Evolutionary conservation across 2,329 filamentous ascomycete genomes (phyloP).

Genomic region (Neopestalotiopsis clavispora): DNA sequence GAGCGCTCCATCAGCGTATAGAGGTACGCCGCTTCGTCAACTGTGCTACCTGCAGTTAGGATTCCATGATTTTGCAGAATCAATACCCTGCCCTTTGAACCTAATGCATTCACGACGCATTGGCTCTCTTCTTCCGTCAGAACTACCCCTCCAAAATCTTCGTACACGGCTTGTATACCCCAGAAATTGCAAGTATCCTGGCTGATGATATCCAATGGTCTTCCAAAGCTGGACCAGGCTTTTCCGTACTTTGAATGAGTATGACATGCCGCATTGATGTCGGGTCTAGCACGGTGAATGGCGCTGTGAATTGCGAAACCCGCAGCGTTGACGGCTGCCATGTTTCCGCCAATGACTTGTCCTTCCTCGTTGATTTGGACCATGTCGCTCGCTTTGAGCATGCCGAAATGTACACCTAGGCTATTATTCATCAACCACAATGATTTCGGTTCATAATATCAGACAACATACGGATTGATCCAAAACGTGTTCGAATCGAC

Average conservation of each 20-base stretch:
- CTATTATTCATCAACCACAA: neutral
- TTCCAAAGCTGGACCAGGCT: slow-evolving; percentile 60
- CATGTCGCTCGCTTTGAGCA: slow-evolving; percentile 66
- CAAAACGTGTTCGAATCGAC: slow-evolving; percentile 64
- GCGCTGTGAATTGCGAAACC: slow-evolving; percentile 64
- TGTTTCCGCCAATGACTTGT: slow-evolving; percentile 64
- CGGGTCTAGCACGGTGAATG: slow-evolving; percentile 58
- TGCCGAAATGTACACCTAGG: slow-evolving; percentile 64
- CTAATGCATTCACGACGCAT: slow-evolving; percentile 58
- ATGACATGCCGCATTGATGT: slow-evolving; percentile 62
- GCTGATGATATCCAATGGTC: slow-evolving; percentile 62
- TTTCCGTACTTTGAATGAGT: slow-evolving; percentile 60
- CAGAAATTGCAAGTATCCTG: slow-evolving; percentile 60
- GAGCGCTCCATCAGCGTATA: slow-evolving; percentile 48
- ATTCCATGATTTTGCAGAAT: slow-evolving; percentile 66
- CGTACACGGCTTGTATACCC: slow-evolving; percentile 59
- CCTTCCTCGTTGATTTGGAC: slow-evolving; percentile 65
- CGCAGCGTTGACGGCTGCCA: slow-evolving; percentile 58
- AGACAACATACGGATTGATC: slow-evolving; percentile 59
- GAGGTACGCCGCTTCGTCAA: slow-evolving; percentile 66
- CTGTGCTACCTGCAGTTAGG: slow-evolving; percentile 62
- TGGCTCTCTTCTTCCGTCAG: slow-evolving; percentile 59
- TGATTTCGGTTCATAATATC: neutral
- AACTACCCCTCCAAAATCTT: slow-evolving; percentile 63
- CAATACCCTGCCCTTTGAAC: slow-evolving; percentile 49